Conservation (phyloP, 805 yeast genomes). For the Candida sonorensis region DNA sequence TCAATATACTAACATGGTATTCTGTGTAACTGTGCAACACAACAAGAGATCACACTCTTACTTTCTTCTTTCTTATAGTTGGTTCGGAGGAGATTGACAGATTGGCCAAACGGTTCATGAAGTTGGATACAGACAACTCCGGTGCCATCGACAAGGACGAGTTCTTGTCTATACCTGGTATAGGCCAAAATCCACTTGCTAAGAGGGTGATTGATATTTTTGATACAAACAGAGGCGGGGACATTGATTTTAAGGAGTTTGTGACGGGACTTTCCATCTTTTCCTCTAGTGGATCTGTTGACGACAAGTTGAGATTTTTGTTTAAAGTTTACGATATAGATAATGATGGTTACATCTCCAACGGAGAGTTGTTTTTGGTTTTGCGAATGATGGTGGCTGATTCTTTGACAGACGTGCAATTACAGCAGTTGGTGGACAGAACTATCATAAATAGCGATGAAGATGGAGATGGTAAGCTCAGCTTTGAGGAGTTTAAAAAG, state of each 20-base stretch:
- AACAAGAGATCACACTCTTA: too few relatives aligned
- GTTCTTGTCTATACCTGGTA: constrained; percentile 89
- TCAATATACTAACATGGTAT: too few relatives aligned
- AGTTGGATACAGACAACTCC: constrained; percentile 84
- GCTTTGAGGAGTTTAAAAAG: constrained; percentile 78
- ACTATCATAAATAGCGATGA: constrained; percentile 88
- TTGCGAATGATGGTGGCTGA: constrained; percentile 96
- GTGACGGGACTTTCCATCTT: constrained; percentile 65
- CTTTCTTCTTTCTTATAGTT: too few relatives aligned
- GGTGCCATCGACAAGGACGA: constrained; percentile 91
- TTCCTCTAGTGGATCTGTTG: constrained; percentile 72
- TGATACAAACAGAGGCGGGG: constrained; percentile 89
- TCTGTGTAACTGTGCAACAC: too few relatives aligned
- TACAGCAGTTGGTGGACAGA: constrained; percentile 95
- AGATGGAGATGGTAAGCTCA: constrained; percentile 81
- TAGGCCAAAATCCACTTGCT: constrained; percentile 84
- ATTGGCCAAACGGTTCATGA: constrained; percentile 87
- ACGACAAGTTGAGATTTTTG: constrained; percentile 81
- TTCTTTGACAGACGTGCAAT: constrained; percentile 75
- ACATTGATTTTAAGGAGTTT: constrained; percentile 93
- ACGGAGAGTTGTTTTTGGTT: constrained; percentile 90
- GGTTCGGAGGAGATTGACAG: constrained; percentile 90
- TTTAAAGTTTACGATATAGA: constrained; percentile 94
- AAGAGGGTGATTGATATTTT: constrained; percentile 86
- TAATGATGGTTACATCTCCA: constrained; percentile 88